Percentiles rank a stretch among this genome's conserved stretches.
phyloP scores from a whole-genome alignment of 2,329 filamentous ascomycete genomes.

The Leptographium radiaticola region DNA sequence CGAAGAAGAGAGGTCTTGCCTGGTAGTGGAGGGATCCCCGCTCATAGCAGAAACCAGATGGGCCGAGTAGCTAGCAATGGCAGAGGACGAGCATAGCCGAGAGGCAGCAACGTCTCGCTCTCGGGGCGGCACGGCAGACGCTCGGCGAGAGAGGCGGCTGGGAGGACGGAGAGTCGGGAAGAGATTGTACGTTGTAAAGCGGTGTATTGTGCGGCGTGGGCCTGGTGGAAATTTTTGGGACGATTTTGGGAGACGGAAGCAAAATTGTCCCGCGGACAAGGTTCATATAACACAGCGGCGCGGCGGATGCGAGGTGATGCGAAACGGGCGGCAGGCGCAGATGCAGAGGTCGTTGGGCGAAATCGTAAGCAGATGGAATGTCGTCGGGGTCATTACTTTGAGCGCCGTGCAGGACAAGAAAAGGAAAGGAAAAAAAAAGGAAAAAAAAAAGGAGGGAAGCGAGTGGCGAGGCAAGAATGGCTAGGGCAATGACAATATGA shows the following conservation, averaged over 20 bases:
- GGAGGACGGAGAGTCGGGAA: neutral
- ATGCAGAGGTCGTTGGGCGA: neutral
- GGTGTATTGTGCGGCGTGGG: conserved; percentile 2
- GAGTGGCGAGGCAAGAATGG: neutral
- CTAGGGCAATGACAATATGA: neutral
- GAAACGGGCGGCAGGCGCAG: neutral
- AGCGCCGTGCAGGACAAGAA: neutral
- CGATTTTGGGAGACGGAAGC: neutral
- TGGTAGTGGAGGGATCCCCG: conserved; percentile 43
- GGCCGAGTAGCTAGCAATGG: conserved; percentile 1
- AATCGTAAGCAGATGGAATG: neutral
- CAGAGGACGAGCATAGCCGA: conserved; percentile 4
- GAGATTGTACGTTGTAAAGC: neutral
- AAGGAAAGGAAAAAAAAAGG: neutral
- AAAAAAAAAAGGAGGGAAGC: neutral
- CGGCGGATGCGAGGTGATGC: neutral
- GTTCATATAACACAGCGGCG: neutral
- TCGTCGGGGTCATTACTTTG: conserved; percentile 3
- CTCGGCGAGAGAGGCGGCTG: neutral
- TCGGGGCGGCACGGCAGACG: neutral
- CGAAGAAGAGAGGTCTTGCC: conserved; percentile 20
- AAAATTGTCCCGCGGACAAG: neutral
- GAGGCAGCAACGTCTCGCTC: neutral
- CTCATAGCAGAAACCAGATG: conserved; percentile 41
- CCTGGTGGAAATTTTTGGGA: neutral